Evolutionary conservation across 2,329 filamentous ascomycete species (phyloP).

Genomic region (Pseudomassariella vexata): DNA sequence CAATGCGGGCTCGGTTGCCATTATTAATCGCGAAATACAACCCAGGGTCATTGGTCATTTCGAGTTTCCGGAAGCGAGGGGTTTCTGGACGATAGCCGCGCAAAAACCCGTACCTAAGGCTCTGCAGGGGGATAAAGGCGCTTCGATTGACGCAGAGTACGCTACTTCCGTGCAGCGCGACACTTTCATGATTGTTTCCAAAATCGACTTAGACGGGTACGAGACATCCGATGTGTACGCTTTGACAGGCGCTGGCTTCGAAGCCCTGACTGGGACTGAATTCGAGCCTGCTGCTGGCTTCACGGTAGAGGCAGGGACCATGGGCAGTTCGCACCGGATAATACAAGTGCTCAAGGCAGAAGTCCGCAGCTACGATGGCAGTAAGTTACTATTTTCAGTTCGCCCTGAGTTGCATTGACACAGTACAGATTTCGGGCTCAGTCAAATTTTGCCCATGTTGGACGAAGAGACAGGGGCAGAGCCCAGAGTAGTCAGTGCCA

Average conservation of each 20-base stretch:
- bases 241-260: slow-evolving; percentile 66
- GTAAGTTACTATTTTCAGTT: slow-evolving; percentile 43
- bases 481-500: slow-evolving; percentile 70
- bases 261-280: slow-evolving; percentile 74
- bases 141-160: slow-evolving; percentile 47
- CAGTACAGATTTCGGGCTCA: slow-evolving; percentile 68
- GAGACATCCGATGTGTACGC: slow-evolving; percentile 76
- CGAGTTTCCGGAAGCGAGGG: slow-evolving; percentile 66
- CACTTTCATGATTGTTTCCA: slow-evolving; percentile 78
- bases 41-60: slow-evolving; percentile 66
- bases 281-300: slow-evolving; percentile 86
- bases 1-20: slow-evolving; percentile 63
- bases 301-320: slow-evolving; percentile 78
- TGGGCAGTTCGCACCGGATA: slow-evolving; percentile 75
- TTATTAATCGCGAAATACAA: slow-evolving; percentile 73
- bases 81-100: slow-evolving; percentile 75
- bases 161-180: slow-evolving; percentile 60
- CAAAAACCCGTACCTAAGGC: slow-evolving; percentile 61
- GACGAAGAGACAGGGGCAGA: slow-evolving; percentile 86
- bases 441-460: slow-evolving; percentile 86
- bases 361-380: slow-evolving; percentile 83
- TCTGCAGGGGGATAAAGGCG: slow-evolving; percentile 44
- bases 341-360: slow-evolving; percentile 85
- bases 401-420: slow-evolving; percentile 4
- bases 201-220: slow-evolving; percentile 60